phyloP scores from a whole-genome alignment of 2,329 filamentous ascomycete genomes.

The Aspergillus pseudonomiae region DNA sequence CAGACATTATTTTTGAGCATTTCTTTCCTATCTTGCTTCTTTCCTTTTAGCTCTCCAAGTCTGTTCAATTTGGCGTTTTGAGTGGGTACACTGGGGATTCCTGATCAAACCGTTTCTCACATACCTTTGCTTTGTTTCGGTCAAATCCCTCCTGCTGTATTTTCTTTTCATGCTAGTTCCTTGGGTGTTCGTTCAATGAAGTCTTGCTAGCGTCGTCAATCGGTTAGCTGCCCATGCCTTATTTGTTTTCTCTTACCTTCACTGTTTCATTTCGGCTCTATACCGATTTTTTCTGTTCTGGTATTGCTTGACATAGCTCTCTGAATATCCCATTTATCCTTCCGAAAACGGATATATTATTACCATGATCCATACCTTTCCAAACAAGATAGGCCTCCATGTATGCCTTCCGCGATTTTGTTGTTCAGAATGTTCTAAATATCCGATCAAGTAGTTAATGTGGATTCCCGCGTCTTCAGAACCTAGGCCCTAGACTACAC shows the following conservation, averaged over 20 bases:
- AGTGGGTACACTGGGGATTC: neutral
- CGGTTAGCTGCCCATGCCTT: neutral
- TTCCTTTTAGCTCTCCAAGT: neutral
- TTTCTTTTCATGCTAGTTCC: neutral
- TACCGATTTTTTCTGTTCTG: constrained; percentile 1
- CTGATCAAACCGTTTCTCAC: neutral
- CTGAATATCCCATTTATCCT: neutral
- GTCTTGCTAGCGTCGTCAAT: constrained; percentile 3
- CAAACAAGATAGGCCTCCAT: neutral
- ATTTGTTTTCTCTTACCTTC: neutral
- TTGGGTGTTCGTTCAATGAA: constrained; percentile 1
- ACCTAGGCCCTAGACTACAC: neutral
- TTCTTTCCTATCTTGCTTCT: neutral
- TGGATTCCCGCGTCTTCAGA: neutral
- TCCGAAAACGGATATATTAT: neutral
- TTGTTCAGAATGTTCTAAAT: neutral
- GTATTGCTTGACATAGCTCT: neutral
- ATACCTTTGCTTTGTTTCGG: constrained; percentile 3
- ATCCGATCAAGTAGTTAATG: neutral
- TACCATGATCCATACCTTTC: neutral
- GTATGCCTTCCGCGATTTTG: neutral
- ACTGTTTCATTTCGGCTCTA: neutral
- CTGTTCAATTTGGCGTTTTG: constrained; percentile 1
- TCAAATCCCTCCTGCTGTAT: neutral
- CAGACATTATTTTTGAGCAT: neutral